These are phyloP conservation scores for Colletotrichum eleusines DNA, from an alignment of 2,329 filamentous ascomycete genomes.

Conservation along the genomic window DNA sequence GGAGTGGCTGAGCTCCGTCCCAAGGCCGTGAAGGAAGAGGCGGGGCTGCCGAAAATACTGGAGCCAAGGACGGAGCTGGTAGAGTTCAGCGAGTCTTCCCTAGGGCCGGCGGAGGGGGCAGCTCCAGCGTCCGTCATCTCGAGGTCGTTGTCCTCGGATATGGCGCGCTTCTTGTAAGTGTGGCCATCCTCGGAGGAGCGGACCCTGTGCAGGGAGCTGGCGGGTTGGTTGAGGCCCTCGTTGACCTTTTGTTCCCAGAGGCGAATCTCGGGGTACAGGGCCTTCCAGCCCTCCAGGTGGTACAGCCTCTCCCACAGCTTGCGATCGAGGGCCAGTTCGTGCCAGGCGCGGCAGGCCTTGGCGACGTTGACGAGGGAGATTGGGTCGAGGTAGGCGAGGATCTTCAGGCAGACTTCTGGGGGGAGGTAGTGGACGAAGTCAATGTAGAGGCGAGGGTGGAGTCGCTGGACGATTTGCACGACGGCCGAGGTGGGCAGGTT, in stretches of 20 bases:
- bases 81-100: constrained; percentile 45
- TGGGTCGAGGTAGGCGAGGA: constrained; percentile 88
- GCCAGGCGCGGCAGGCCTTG: constrained; percentile 84
- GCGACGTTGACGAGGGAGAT: constrained; percentile 84
- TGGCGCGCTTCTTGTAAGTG: constrained; percentile 66
- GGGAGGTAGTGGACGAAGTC: constrained; percentile 90
- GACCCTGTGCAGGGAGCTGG: constrained; percentile 57
- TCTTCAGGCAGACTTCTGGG: constrained; percentile 89
- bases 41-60: constrained; percentile 49
- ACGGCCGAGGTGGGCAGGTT: constrained; percentile 85
- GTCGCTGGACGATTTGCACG: constrained; percentile 81
- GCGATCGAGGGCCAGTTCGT: constrained; percentile 82
- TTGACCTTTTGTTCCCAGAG: constrained; percentile 74
- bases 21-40: constrained; percentile 25
- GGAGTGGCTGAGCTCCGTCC: constrained; percentile 24
- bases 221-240: constrained; percentile 54
- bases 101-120: constrained; percentile 23
- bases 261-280: constrained; percentile 73
- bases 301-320: constrained; percentile 90
- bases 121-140: constrained; percentile 56
- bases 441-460: constrained; percentile 89
- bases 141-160: constrained; percentile 63
- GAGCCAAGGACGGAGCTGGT: neutral
- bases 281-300: constrained; percentile 86
- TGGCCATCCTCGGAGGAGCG: constrained; percentile 63